Base-by-base conservation (phyloP, 495 filamentous ascomycete genomes). In the Penicillium chermesinum region DNA sequence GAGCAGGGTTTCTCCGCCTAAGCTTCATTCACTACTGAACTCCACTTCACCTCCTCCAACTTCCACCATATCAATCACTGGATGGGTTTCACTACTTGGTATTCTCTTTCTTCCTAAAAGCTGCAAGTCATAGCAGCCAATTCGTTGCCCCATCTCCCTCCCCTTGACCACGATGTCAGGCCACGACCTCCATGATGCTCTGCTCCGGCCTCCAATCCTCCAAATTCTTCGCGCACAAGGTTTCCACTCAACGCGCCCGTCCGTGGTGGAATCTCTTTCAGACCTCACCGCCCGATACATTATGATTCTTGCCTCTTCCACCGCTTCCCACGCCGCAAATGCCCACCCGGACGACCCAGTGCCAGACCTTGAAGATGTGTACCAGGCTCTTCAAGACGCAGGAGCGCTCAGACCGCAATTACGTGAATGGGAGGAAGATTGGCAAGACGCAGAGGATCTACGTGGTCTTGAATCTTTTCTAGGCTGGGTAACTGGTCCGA, bases 141-240 rank as follows among this genome's bases (percentile, higher is more conserved):
- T n/a, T n/a, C n/a, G n/a, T n/a, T n/a, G n/a, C n/a, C n/a, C n/a
- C n/a, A n/a, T n/a, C n/a, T 35, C 19, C 7, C 10, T 16, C 8
- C 30, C 9, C 12, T 9, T 36, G 10, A 34, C 20, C 25, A 54
- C 41, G 55, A 73, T 74, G 71, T 73, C 72, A 7, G 65, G 62
- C 17, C 55, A 65, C 36, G 71, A 66, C 43, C 78, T 90, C 44
- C 83, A 86, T 68, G 82, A 83, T 64, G 78, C 88, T 27, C 82
- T 95, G 54, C 78, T 95, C 18, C 84, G 87, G 17, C 90, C 89
- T 2, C 80, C 82, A 22, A 77, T 94, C 46, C 80, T 95, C 46
- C 87, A 93, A 53, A 90, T 93, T 59, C 80, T 96, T 25, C 87
- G 90, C 56, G 88, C 89, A 22, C 78, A 86, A 25, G 90, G 90